Conservation (phyloP, 1,284 basidiomycete genomes). For the Neotropicomus parvogracilis region DNA sequence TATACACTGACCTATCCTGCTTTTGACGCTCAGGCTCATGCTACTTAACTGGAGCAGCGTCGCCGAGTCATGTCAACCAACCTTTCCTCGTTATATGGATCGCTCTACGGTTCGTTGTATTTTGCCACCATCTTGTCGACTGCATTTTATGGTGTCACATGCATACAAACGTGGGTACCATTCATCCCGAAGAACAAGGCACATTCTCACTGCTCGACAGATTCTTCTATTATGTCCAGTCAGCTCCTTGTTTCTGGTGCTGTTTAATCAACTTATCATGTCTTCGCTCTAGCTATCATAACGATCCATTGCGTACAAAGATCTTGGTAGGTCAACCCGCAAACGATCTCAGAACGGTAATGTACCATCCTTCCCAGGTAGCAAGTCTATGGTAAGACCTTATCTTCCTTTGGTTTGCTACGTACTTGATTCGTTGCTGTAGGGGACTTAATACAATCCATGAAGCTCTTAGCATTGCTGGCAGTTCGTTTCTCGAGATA, state of each 20-base stretch:
- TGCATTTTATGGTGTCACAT: constrained; percentile 12
- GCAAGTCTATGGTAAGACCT: neutral
- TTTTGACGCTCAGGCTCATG: too few species aligned
- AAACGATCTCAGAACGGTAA: neutral
- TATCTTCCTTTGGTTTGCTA: neutral
- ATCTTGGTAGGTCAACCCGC: neutral
- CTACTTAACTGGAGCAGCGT: too few species aligned
- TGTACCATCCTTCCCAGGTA: neutral
- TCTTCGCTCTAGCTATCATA: neutral
- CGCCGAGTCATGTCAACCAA: neutral
- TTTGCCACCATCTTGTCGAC: constrained; percentile 6
- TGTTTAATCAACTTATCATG: neutral
- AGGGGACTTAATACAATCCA: neutral
- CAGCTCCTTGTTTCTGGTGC: neutral
- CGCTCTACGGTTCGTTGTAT: neutral
- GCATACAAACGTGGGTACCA: constrained; percentile 19
- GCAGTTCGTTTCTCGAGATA: neutral
- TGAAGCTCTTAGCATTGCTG: neutral
- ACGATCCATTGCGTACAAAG: neutral
- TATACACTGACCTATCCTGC: too few species aligned
- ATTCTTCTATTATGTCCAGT: constrained; percentile 16
- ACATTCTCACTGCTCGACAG: neutral
- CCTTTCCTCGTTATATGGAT: neutral
- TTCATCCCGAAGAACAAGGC: neutral
- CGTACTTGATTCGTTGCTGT: neutral